Evolutionary conservation across 1,139 yeast genomes (phyloP).

Genomic region (Blastobotrys serpentis): DNA sequence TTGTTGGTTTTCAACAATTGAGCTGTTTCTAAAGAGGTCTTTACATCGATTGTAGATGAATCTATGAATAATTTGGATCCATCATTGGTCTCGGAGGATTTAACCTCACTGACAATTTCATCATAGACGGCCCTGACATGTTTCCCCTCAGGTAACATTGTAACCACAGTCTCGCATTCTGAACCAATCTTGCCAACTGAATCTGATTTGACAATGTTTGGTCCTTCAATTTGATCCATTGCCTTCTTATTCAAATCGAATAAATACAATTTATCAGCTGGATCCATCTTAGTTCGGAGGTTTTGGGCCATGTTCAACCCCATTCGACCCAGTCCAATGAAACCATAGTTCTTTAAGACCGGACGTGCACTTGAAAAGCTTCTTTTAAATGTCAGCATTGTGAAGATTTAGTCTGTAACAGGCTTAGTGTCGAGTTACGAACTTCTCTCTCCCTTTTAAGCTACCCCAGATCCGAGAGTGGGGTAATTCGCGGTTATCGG

Average conservation of each 20-base stretch:
- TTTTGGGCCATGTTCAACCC: slow-evolving; percentile 60
- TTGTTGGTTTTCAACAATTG: slow-evolving; percentile 22
- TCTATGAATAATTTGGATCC: slow-evolving; percentile 41
- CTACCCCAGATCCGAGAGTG: slow-evolving; percentile 6
- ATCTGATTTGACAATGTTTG: slow-evolving; percentile 23
- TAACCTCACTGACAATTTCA: slow-evolving; percentile 40
- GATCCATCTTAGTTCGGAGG: slow-evolving; percentile 45
- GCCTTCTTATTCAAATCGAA: slow-evolving; percentile 46
- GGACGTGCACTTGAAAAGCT: slow-evolving; percentile 20
- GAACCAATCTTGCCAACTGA: slow-evolving; percentile 44
- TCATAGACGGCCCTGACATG: slow-evolving; percentile 50
- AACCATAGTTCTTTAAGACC: slow-evolving; percentile 40
- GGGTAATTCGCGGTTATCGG: slow-evolving; percentile 8
- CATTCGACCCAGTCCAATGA: slow-evolving; percentile 61
- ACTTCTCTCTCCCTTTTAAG: not conserved
- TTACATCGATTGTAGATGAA: slow-evolving; percentile 57
- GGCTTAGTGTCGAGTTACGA: not conserved
- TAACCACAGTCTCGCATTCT: slow-evolving; percentile 42
- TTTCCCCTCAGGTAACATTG: slow-evolving; percentile 62
- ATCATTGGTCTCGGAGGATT: slow-evolving; percentile 3
- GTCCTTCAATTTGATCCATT: slow-evolving; percentile 27
- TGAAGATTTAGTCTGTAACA: not conserved
- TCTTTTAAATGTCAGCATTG: slow-evolving; percentile 19
- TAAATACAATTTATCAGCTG: slow-evolving; percentile 46
- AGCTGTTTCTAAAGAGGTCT: slow-evolving; percentile 46